These are phyloP conservation scores for Parathielavia hyrcaniae DNA, from an alignment of 495 filamentous ascomycete species.

Conservation along the genomic window DNA sequence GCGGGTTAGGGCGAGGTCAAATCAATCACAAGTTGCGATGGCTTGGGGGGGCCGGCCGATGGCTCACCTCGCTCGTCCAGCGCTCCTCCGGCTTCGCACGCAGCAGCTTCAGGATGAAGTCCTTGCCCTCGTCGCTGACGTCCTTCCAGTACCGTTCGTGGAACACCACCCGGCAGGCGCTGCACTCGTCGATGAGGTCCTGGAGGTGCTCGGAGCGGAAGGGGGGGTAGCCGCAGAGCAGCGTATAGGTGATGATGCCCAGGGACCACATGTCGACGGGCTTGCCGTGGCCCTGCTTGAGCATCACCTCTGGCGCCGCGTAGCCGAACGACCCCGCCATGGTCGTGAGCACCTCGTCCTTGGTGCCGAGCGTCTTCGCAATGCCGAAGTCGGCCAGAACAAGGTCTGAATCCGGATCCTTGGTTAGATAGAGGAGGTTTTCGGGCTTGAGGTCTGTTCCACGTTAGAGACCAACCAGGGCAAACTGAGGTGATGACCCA, in stretches of 20 bases:
- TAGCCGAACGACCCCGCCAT: slow-evolving; percentile 99
- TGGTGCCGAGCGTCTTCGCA: slow-evolving; percentile 91
- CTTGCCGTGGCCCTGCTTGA: slow-evolving; percentile 95
- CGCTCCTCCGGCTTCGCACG: slow-evolving; percentile 72
- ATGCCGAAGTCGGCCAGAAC: slow-evolving; percentile 98
- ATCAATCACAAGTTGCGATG: not conserved
- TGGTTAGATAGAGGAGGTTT: slow-evolving; percentile 90
- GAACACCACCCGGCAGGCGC: slow-evolving; percentile 82
- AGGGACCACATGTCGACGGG: slow-evolving; percentile 99
- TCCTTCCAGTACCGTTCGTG: slow-evolving; percentile 98
- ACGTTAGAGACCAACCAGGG: not conserved
- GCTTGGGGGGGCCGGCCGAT: slow-evolving; percentile 23
- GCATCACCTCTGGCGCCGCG: slow-evolving; percentile 96
- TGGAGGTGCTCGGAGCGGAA: slow-evolving; percentile 91
- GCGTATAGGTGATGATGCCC: slow-evolving; percentile 96
- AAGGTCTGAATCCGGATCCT: slow-evolving; percentile 66
- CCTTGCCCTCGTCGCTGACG: slow-evolving; percentile 91
- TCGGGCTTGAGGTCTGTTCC: slow-evolving; percentile 89
- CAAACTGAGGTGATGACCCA: not conserved
- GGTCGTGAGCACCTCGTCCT: slow-evolving; percentile 86
- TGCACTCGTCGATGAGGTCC: slow-evolving; percentile 94
- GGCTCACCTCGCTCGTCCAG: slow-evolving; percentile 61
- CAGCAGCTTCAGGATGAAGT: slow-evolving; percentile 80
- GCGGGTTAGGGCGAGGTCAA: not conserved
- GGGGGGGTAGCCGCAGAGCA: slow-evolving; percentile 98